Conservation (phyloP, 768 basidiomycete genomes). For the Tulasnella sp. region DNA sequence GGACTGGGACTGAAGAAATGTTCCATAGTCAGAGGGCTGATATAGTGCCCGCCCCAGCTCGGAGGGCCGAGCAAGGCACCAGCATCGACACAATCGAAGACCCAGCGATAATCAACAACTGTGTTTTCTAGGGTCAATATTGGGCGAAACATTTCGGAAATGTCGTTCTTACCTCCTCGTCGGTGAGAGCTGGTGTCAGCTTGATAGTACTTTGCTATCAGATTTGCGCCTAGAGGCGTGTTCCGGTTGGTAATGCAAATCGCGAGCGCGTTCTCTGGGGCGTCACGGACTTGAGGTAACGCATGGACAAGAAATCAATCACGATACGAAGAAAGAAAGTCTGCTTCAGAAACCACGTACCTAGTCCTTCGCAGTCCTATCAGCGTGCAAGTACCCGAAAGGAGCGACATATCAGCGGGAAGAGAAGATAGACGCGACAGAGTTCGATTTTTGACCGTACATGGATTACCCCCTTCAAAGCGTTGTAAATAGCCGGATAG, state of each 20-base stretch:
- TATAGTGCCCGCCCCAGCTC: not conserved
- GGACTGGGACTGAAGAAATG: not conserved
- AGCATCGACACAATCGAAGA: not conserved
- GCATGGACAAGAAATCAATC: not conserved
- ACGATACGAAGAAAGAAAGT: not conserved
- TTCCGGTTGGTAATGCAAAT: not conserved
- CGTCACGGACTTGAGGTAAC: not conserved
- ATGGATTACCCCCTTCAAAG: not conserved
- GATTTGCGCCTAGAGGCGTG: not conserved
- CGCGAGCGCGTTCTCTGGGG: not conserved
- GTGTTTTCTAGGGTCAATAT: not conserved
- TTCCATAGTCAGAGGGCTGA: not conserved
- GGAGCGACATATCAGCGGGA: not conserved
- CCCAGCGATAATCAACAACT: not conserved
- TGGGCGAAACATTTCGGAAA: not conserved
- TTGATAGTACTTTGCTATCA: not conserved
- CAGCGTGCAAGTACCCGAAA: not conserved
- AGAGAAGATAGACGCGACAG: not conserved
- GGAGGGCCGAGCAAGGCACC: not conserved
- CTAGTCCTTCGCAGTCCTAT: not conserved
- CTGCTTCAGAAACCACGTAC: not conserved
- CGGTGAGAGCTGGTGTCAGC: not conserved
- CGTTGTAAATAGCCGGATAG: not conserved
- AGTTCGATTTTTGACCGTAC: not conserved
- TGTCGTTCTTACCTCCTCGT: not conserved